A percentile compares a stretch with the other conserved stretches of the same genome.
These are phyloP conservation scores for Plasmodium relictum DNA, from an alignment of 169 alveolate species.

Conservation along the genomic window DNA sequence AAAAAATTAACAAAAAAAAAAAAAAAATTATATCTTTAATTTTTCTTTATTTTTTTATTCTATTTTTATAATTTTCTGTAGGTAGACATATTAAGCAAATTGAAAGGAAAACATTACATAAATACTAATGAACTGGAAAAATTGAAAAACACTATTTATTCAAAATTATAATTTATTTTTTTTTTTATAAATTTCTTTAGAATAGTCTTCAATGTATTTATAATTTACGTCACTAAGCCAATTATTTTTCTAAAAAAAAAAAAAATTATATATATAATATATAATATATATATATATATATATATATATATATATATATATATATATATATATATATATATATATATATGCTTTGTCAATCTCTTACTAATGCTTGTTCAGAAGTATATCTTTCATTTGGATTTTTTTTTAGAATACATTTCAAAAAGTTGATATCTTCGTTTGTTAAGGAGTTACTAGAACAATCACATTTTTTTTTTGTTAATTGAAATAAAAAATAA, in stretches of 20 bases:
- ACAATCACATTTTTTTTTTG: background rate
- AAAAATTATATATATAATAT: background rate
- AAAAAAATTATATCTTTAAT: background rate
- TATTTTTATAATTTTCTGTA: background rate
- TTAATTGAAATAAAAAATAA: conserved; percentile 32
- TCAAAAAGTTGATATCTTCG: conserved; percentile 47
- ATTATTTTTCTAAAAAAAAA: conserved; percentile 24
- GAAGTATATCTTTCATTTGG: conserved; percentile 4
- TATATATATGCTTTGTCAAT: background rate
- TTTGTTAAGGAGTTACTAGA: conserved; percentile 12
- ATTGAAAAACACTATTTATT: conserved; percentile 20
- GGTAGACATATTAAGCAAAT: conserved; percentile 17
- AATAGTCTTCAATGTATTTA: conserved; percentile 17
- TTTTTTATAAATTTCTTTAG: conserved; percentile 35
- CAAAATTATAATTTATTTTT: conserved; percentile 24
- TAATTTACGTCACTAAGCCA: conserved; percentile 32
- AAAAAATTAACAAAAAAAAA: background rate
- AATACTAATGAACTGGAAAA: conserved; percentile 22
- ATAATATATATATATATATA: conserved; percentile 7
- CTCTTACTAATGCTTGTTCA: conserved; percentile 42
- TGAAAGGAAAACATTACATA: conserved; percentile 44
- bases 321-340: background rate
- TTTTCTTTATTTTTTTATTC: too few species aligned
- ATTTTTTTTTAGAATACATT: conserved; percentile 21
- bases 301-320: background rate